Evolutionary conservation across 805 yeast genomes (phyloP), one percentile per base, ranked within the genome.

Genomic region (Starmerella scarabaei): DNA sequence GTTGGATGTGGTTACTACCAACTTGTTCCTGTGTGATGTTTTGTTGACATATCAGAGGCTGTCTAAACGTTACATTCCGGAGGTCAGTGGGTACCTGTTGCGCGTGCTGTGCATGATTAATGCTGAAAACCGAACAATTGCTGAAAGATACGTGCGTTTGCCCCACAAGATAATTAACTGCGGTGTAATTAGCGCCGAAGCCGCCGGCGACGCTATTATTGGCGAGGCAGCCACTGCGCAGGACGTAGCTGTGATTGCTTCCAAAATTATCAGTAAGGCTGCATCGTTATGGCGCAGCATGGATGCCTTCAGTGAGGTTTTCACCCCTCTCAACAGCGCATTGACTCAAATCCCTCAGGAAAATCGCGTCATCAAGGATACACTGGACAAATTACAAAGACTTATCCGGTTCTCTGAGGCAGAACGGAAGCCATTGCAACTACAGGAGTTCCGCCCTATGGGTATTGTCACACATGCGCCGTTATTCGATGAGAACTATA

Each of bases 401-500:
- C 37, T 47, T 29, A 46, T 58, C 35, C 70, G 66, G 41, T 66
- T 77, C 47, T 60, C 72, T 5, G 42, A 39, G 16, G 64, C 67
- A 29, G 74, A 68, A 37, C 72, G 81, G 44, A 64, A 58, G 42
- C 95, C 96, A 42, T 69, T 91, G 52, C 65, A 74, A 14, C 68
- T 91, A 47, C 99, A 91, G 63, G 64, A 72, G 6, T 96, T 86
- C 64, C 74, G 72, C 54, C 84, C 93, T 19, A 57, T 91, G 41
- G 80, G 94, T 3, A 80, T 91, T 54, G 77, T 85, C 30, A 72
- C 94, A 2, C 72, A 71, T 53, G 80, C 85, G 28, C 99, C 99
- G 49, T 77, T 81, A 62, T 91, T 80, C 58, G 96, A 88, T 63
- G 97, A 84, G 55, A 84, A 85, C 67, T 91, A 78, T 72, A 88